Evolutionary conservation across 2,329 filamentous ascomycete species (phyloP).

Genomic region (Fusarium kyushuense): DNA sequence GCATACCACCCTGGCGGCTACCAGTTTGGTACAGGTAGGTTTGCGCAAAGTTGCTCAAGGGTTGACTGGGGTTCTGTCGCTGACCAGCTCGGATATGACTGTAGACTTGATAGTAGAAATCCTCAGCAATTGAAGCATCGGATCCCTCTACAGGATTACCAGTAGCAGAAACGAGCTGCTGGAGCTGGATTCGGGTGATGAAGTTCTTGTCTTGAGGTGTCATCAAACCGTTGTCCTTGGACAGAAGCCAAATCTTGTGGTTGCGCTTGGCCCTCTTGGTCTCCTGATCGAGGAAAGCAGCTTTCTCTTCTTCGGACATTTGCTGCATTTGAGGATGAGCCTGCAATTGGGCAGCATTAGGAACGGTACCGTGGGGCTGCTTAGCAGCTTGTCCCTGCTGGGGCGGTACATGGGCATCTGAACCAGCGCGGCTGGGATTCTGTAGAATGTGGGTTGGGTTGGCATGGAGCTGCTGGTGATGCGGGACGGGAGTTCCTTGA

Average conservation of each 20-base stretch:
- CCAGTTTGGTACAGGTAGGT: constrained; percentile 98
- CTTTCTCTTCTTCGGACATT: constrained; percentile 85
- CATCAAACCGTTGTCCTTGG: constrained; percentile 96
- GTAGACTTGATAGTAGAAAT: constrained; percentile 99
- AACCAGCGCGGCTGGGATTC: constrained; percentile 76
- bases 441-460: constrained; percentile 82
- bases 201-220: constrained; percentile 99
- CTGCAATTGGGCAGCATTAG: constrained; percentile 51
- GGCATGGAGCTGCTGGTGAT: constrained; percentile 56
- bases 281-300: constrained; percentile 87
- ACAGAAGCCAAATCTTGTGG: constrained; percentile 95
- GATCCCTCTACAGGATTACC: constrained; percentile 86
- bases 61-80: constrained; percentile 91
- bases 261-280: constrained; percentile 96
- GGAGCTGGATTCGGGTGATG: constrained; percentile 96
- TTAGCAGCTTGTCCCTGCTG: constrained; percentile 56
- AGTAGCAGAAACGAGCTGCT: constrained; percentile 93
- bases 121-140: constrained; percentile 86
- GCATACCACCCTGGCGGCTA: constrained; percentile 78
- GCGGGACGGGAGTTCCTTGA: constrained; percentile 48
- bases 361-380: constrained; percentile 65
- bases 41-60: constrained; percentile 95
- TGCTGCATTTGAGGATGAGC: constrained; percentile 67
- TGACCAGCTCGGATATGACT: constrained; percentile 92
- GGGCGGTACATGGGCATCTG: constrained; percentile 57